Percentiles rank a stretch among this genome's conserved stretches.
phyloP scores from a whole-genome alignment of 2,329 filamentous ascomycete genomes.

The Sporothrix humicola region DNA sequence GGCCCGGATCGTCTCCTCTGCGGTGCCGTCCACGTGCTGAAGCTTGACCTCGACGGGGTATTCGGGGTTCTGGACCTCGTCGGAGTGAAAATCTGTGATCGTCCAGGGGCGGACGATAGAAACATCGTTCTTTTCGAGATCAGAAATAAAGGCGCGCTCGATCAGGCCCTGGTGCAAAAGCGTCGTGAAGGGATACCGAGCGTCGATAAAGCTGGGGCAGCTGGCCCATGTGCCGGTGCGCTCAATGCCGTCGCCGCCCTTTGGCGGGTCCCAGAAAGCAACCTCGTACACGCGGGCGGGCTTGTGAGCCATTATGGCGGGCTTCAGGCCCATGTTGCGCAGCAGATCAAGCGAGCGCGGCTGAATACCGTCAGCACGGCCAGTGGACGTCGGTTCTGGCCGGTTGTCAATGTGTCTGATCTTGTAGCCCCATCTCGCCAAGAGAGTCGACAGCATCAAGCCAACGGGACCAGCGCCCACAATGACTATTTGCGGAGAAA shows the following conservation, averaged over 20 bases:
- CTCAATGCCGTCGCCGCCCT: conserved; percentile 62
- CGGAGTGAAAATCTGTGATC: conserved; percentile 64
- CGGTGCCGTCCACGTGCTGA: conserved; percentile 74
- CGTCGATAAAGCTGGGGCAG: conserved; percentile 82
- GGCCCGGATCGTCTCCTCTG: conserved; percentile 68
- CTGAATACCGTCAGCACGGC: conserved; percentile 90
- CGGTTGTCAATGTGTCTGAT: conserved; percentile 96
- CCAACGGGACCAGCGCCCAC: conserved; percentile 89
- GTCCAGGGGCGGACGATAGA: conserved; percentile 69
- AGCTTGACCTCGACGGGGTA: conserved; percentile 84
- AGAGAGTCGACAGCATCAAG: conserved; percentile 82
- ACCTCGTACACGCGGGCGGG: conserved; percentile 85
- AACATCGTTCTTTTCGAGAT: conserved; percentile 66
- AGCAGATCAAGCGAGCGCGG: conserved; percentile 85
- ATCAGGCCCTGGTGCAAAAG: conserved; percentile 74
- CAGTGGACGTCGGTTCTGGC: conserved; percentile 80
- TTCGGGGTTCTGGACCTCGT: conserved; percentile 54
- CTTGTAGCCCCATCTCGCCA: conserved; percentile 91
- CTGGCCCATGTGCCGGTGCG: conserved; percentile 80
- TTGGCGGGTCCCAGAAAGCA: conserved; percentile 72
- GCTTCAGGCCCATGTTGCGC: conserved; percentile 87
- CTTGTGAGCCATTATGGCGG: conserved; percentile 83
- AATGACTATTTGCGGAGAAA: conserved; percentile 65
- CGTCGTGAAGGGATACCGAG: conserved; percentile 72
- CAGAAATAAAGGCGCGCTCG: conserved; percentile 70